Percentiles rank a stretch among this genome's conserved stretches.
Conservation (phyloP, 352 stramenopile species). For the Pythium angustatum region DNA sequence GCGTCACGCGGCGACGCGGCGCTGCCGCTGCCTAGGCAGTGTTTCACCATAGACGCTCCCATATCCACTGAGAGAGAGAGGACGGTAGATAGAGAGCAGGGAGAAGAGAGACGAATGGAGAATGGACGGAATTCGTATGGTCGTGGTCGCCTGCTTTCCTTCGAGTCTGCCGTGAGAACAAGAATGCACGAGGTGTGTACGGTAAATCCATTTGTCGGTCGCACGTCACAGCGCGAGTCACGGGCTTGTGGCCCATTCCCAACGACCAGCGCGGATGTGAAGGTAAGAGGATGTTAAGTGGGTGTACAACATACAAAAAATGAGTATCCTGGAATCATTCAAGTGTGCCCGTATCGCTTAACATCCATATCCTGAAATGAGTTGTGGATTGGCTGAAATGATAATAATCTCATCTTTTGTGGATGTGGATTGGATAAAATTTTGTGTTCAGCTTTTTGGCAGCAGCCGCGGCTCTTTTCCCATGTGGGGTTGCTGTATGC, state of each 20-base stretch:
- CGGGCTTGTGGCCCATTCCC: not conserved
- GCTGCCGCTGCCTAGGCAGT: slow-evolving; percentile 32
- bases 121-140: not conserved
- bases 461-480: not conserved
- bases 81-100: not conserved
- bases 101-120: not conserved
- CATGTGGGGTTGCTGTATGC: too few relatives aligned
- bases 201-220: slow-evolving; percentile 6
- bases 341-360: not conserved
- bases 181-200: not conserved
- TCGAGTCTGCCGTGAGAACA: not conserved
- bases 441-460: too few relatives aligned
- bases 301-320: slow-evolving; percentile 18
- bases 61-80: slow-evolving; percentile 21
- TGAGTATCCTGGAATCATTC: not conserved
- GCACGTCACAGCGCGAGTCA: slow-evolving; percentile 19
- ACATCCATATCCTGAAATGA: slow-evolving; percentile 1
- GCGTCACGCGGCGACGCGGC: not conserved
- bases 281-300: slow-evolving; percentile 16
- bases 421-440: slow-evolving; percentile 18
- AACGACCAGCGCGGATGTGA: not conserved
- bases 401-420: not conserved
- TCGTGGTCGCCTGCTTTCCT: not conserved
- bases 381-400: slow-evolving; percentile 12
- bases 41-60: slow-evolving; percentile 42